Conservation (phyloP, 2,329 filamentous ascomycete genomes). For the Aspergillus felis region DNA sequence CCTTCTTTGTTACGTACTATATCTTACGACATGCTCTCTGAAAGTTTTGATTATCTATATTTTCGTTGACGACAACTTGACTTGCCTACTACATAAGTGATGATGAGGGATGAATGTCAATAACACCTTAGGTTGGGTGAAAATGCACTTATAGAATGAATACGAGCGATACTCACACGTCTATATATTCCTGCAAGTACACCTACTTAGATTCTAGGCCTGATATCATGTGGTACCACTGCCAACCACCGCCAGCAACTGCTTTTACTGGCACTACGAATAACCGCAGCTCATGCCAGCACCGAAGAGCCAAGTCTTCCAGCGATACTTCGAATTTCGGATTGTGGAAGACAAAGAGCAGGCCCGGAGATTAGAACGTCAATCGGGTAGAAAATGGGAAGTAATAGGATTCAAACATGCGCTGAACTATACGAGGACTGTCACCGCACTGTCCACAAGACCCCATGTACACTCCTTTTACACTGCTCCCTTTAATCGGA, state of each 20-base stretch:
- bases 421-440: constrained; percentile 22
- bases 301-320: constrained; percentile 8
- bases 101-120: not conserved
- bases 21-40: constrained; percentile 1
- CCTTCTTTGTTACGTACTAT: constrained; percentile 7
- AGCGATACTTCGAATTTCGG: constrained; percentile 5
- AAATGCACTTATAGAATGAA: not conserved
- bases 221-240: not conserved
- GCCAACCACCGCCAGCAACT: not conserved
- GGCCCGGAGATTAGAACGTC: constrained; percentile 13
- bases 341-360: constrained; percentile 7
- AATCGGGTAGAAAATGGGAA: constrained; percentile 15
- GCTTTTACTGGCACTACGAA: not conserved
- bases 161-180: not conserved
- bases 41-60: constrained; percentile 6
- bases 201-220: not conserved
- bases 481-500: constrained; percentile 10
- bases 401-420: constrained; percentile 19
- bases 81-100: not conserved
- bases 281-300: not conserved
- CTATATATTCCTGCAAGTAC: not conserved
- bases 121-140: not conserved
- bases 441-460: constrained; percentile 18
- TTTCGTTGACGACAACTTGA: not conserved
- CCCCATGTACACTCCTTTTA: constrained; percentile 19